A percentile compares a stretch with the other conserved stretches of the same genome.
Evolutionary conservation across 345 rosid species (phyloP).

Genomic region (Noccaea bulbosa): DNA sequence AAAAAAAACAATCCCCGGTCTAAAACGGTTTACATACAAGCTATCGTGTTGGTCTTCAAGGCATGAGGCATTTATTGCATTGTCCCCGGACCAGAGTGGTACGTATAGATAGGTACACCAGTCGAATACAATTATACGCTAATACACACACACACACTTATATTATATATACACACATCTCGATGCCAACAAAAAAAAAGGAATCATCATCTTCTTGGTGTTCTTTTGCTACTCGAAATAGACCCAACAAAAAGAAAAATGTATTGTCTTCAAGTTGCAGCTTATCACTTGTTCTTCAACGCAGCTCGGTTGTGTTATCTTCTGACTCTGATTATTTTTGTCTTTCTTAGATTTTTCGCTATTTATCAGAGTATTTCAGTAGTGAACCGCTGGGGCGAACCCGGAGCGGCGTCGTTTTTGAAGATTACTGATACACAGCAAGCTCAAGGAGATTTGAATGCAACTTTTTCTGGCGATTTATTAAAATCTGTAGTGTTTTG

Average conservation of each 20-base stretch:
- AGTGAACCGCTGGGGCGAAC: background rate
- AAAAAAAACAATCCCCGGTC: background rate
- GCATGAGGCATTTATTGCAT: conserved; percentile 31
- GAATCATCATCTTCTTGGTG: background rate
- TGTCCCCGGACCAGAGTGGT: conserved; percentile 16
- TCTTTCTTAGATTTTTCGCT: conserved; percentile 21
- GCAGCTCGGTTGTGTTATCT: conserved; percentile 39
- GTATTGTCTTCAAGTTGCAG: conserved; percentile 48
- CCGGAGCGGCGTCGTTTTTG: conserved; percentile 1
- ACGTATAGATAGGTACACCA: conserved; percentile 13
- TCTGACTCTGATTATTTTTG: conserved; percentile 29
- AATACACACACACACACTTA: conserved; percentile 5
- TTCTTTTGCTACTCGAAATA: conserved; percentile 3
- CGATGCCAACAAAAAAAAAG: conserved; percentile 3
- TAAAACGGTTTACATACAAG: conserved; percentile 3
- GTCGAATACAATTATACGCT: conserved; percentile 1
- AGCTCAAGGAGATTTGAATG: conserved; percentile 23
- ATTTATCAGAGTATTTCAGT: conserved; percentile 8
- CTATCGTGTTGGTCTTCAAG: conserved; percentile 5
- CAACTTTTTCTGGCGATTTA: conserved; percentile 32
- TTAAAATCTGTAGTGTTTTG: conserved; percentile 7
- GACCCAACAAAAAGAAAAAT: background rate
- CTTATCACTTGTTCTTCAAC: conserved; percentile 47
- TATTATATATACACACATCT: conserved; percentile 32
- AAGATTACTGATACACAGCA: conserved; percentile 1